Base-by-base conservation (phyloP, 75 land plant genomes). In the Isoetes taiwanensis region DNA sequence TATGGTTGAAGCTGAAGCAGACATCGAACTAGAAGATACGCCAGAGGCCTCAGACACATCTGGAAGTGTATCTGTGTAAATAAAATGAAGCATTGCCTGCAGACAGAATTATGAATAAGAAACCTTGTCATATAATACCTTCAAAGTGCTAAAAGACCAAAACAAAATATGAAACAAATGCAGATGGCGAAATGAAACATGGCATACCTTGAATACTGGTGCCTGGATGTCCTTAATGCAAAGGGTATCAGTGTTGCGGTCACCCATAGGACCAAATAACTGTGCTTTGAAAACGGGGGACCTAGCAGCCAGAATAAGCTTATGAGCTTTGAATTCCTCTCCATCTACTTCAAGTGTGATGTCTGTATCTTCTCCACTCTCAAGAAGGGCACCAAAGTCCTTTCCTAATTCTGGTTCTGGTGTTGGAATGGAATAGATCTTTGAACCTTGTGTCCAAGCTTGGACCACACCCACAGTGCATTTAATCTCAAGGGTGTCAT, bases 21-120 rank as follows among this genome's bases (percentile, higher is more conserved):
- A 43, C 5, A 41, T 53, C 28, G 85, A 69, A n/a, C n/a, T n/a
- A n/a, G n/a, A n/a, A n/a, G n/a, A n/a, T n/a, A n/a, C n/a, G 32
- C 67, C 66, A 29, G 52, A 12, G 34, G 69, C 37, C 32, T 72
- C 78, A 34, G 67, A 52, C 46, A 80, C 78, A 50, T 87, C 79
- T 56, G 84, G 93, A 34, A 83, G 76, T 24, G 58, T 59, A 61
- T 86, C 93, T 1, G 71, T 48, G 67, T 86, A 86, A 16, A 86
- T 80, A 41, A 72, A 86, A 23, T 68, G 62, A 16, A 86, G 79
- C 79, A 86, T 77, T 3, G 84, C 84, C 84, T 84, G 71, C 54
- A 72, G 42, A 12, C 61, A 69, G n/a, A n/a, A n/a, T n/a, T n/a
- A n/a, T n/a, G n/a, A n/a, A n/a, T n/a, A n/a, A n/a, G n/a, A n/a